A percentile compares a stretch with the other conserved stretches of the same genome.
These are phyloP conservation scores for Oxytropis ochrocephala DNA, from an alignment of 306 rosid genomes.

Conservation along the genomic window DNA sequence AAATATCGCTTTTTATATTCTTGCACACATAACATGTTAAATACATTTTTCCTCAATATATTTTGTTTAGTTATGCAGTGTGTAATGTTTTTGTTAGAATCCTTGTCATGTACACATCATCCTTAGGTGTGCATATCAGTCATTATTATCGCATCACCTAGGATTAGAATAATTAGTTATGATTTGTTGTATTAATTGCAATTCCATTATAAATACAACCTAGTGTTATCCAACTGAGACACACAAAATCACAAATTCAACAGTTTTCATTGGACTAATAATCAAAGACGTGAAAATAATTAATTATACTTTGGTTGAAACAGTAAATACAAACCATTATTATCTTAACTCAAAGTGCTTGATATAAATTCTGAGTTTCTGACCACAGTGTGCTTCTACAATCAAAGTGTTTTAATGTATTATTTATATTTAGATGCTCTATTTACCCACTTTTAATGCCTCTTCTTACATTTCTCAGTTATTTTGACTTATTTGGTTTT, in stretches of 20 bases:
- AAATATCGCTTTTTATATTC: conserved; percentile 2
- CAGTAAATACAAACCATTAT: neutral
- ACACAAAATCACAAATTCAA: no score
- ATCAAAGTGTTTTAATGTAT: neutral
- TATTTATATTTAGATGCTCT: conserved; percentile 4
- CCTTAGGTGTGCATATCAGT: no score
- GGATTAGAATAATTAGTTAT: no score
- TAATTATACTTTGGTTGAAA: neutral
- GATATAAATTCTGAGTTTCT: neutral
- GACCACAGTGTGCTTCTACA: neutral
- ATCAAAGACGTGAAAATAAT: neutral
- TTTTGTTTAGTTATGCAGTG: neutral
- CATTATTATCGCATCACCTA: no score
- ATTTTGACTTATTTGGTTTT: conserved; percentile 19
- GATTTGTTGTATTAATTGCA: no score
- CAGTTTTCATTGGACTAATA: neutral
- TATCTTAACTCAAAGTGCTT: neutral
- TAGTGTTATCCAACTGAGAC: no score
- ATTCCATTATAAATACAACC: no score
- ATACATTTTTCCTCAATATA: neutral
- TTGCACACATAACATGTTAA: neutral
- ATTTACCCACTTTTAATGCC: conserved; percentile 8
- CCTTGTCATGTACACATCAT: no score
- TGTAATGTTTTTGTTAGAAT: no score
- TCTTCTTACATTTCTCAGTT: conserved; percentile 5